Evolutionary conservation across 2,329 filamentous ascomycete species (phyloP), one percentile per base, ranked within the genome.

Genomic region (Apiospora aurea): DNA sequence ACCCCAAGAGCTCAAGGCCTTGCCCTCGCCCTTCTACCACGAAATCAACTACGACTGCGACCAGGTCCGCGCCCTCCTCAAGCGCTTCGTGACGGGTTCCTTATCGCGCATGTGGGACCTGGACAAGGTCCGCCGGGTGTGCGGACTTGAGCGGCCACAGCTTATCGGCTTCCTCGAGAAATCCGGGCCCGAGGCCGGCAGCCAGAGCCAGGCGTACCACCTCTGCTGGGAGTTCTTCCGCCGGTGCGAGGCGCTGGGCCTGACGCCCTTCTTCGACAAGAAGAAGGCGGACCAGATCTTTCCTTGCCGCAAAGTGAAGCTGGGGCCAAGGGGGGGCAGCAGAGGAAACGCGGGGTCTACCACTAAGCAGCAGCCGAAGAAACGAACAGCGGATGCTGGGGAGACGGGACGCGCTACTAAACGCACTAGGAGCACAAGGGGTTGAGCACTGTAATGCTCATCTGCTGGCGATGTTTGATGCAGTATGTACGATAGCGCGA

Each of bases 61-160:
- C 64, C 64, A 67, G 64, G 64, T 67, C 64, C 64, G 38, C 11
- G 24, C 64, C 21, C 64, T 67, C 11, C 14, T 44, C 64, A 67
- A 67, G 38, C 38, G 38, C 11, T 61, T 34, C 18, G 29, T 34
- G 5, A 18, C 26, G 26, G 11, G 1, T 21, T 5, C 21, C 38
- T 2, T 7, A 16, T 13, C 6, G 2, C 11, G 24, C 1, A 7
- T 26, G 5, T 67, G 64, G 64, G 11, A 24, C 6, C 64, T 67
- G 38, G 64, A 67, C 5, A 16, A 26, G 3, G 6, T 67, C 38
- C 10, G 38, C 21, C 24, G 21, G 10, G 38, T n/a, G n/a, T 43
- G n/a, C 21, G 64, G 24, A 0, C 64, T 67, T 38, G 24, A 26
- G n/a, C 21, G 64, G n/a, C 38, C 64, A 0, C 38, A 67, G 38